Evolutionary conservation across 805 yeast genomes (phyloP).

Genomic region (Monosporozyma aerobia): DNA sequence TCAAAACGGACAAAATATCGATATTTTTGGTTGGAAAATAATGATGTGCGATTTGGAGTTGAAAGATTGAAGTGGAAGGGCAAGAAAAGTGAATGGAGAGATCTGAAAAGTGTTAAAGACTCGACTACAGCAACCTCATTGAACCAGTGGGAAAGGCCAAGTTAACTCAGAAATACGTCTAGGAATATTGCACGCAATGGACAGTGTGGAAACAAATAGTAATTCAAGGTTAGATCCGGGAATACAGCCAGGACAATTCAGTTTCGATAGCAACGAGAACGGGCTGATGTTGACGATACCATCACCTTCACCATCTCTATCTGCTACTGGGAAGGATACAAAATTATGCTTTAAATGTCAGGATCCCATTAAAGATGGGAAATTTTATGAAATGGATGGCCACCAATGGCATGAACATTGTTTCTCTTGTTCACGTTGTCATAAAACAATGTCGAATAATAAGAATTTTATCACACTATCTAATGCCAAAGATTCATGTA

Average conservation of each 20-base stretch:
- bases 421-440: constrained; percentile 80
- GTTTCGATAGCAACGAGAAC: not conserved
- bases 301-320: not conserved
- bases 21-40: not conserved
- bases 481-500: not conserved
- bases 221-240: not conserved
- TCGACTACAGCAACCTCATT: no score
- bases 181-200: not conserved
- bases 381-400: constrained; percentile 1
- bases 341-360: constrained; percentile 4
- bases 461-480: not conserved
- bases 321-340: not conserved
- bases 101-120: not conserved
- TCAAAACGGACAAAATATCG: not conserved
- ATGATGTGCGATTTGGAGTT: not conserved
- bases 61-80: no score
- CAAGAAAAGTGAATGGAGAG: no score
- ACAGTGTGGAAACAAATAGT: not conserved
- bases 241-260: not conserved
- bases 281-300: constrained; percentile 1
- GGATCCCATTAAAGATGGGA: not conserved
- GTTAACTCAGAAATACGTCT: no score
- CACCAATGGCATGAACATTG: constrained; percentile 86
- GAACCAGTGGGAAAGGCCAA: no score
- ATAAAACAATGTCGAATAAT: constrained; percentile 55